These are phyloP conservation scores for Sarocladiaceae sp. DNA, from an alignment of 2,329 filamentous ascomycete species.

Conservation along the genomic window DNA sequence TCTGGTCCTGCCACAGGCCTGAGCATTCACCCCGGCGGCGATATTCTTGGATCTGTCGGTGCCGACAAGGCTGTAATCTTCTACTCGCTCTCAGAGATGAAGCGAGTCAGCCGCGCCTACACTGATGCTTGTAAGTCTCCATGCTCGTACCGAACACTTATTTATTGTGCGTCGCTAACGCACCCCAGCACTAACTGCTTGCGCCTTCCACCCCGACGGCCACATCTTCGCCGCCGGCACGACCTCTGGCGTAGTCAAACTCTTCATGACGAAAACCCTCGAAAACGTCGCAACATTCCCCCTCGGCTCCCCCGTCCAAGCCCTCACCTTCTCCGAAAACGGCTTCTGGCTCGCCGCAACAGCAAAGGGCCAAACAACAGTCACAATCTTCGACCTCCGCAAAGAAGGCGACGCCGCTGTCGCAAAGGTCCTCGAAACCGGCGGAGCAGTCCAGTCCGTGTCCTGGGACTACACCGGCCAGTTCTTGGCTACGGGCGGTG, in stretches of 20 bases:
- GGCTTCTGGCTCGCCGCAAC: conserved; percentile 91
- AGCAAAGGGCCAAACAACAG: conserved; percentile 69
- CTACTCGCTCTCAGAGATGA: conserved; percentile 69
- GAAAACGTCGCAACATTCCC: conserved; percentile 71
- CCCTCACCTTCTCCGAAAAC: conserved; percentile 88
- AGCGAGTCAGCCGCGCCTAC: conserved; percentile 73
- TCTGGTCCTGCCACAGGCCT: conserved; percentile 76
- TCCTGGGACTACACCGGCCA: conserved; percentile 95
- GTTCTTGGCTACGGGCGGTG: conserved; percentile 78
- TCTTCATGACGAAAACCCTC: conserved; percentile 83
- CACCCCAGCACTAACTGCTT: conserved; percentile 64
- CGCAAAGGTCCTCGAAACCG: conserved; percentile 82
- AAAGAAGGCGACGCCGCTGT: conserved; percentile 80
- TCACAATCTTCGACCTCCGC: conserved; percentile 88
- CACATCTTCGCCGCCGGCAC: conserved; percentile 85
- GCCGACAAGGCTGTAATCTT: conserved; percentile 89
- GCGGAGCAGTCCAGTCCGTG: conserved; percentile 70
- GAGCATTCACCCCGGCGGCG: conserved; percentile 76
- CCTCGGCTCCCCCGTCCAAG: conserved; percentile 65
- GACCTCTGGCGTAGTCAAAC: conserved; percentile 73
- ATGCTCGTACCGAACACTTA: background rate
- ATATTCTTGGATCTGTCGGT: conserved; percentile 81
- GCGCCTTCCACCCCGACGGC: conserved; percentile 94
- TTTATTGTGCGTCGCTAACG: conserved; percentile 10
- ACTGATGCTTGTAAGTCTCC: conserved; percentile 67